Percentiles rank a stretch among this genome's conserved stretches.
Evolutionary conservation across 208 protist genomes (phyloP).

Genomic region (Leishmania tropica): DNA sequence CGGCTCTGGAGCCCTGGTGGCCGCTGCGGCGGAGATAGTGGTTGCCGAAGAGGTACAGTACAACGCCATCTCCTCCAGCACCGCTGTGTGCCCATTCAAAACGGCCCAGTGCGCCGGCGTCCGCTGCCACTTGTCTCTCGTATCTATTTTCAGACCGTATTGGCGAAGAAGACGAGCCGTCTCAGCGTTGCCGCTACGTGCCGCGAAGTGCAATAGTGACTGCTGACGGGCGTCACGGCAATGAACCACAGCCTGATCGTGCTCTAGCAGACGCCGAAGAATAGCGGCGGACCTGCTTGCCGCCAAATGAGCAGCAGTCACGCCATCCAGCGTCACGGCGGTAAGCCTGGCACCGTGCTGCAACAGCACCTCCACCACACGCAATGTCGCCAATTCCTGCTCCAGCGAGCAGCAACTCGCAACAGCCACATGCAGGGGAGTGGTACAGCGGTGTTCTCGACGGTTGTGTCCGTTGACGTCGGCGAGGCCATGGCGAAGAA

Average conservation of each 20-base stretch:
- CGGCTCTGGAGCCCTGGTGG: not conserved
- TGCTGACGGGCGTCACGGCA: constrained; percentile 59
- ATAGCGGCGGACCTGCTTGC: constrained; percentile 20
- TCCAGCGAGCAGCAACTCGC: constrained; percentile 9
- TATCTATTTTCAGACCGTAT: constrained; percentile 28
- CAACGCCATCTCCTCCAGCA: constrained; percentile 38
- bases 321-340: constrained; percentile 48
- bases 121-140: constrained; percentile 74
- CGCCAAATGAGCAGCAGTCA: constrained; percentile 58
- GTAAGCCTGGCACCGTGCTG: constrained; percentile 38
- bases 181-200: constrained; percentile 35
- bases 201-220: constrained; percentile 68
- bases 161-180: constrained; percentile 34
- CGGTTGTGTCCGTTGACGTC: constrained; percentile 49
- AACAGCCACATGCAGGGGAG: constrained; percentile 55
- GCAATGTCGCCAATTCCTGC: constrained; percentile 3
- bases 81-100: constrained; percentile 41
- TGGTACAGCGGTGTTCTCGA: constrained; percentile 41
- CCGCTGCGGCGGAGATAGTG: not conserved
- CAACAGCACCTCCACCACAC: constrained; percentile 40
- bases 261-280: constrained; percentile 23
- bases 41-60: not conserved
- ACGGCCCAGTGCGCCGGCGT: constrained; percentile 66
- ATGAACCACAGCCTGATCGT: constrained; percentile 8
- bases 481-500: constrained; percentile 31